phyloP scores from a whole-genome alignment of 2,329 filamentous ascomycete genomes.

The Exophiala spinifera region DNA sequence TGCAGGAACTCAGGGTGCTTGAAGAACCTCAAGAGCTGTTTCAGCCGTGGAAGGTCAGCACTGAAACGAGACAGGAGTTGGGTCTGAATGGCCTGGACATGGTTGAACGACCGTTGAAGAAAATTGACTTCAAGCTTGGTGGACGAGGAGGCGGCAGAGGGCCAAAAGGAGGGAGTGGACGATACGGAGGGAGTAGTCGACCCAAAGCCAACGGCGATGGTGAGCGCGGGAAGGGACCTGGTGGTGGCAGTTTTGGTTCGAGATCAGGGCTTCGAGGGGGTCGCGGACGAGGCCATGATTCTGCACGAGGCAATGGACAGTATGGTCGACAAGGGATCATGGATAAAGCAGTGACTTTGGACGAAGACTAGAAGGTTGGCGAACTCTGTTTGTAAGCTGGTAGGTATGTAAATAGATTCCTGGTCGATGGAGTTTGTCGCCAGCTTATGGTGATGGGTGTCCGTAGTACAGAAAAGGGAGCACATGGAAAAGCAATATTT shows the following conservation, averaged over 20 bases:
- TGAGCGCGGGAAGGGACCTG: slow-evolving; percentile 21
- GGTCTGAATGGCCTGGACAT: slow-evolving; percentile 59
- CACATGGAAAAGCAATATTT: too few species aligned
- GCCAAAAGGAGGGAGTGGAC: slow-evolving; percentile 34
- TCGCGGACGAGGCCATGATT: slow-evolving; percentile 17
- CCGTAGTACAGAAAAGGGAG: too few species aligned
- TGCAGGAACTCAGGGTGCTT: slow-evolving; percentile 62
- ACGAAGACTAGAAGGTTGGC: too few species aligned
- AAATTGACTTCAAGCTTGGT: slow-evolving; percentile 61
- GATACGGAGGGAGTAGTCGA: slow-evolving; percentile 27
- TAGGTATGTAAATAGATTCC: too few species aligned
- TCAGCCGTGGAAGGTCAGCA: slow-evolving; percentile 64
- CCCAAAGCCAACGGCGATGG: slow-evolving; percentile 14
- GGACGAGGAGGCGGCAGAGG: slow-evolving; percentile 37
- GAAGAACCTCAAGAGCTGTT: slow-evolving; percentile 54
- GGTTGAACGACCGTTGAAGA: slow-evolving; percentile 64
- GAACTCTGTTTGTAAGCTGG: too few species aligned
- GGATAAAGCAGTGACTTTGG: slow-evolving; percentile 12
- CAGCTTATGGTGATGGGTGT: too few species aligned
- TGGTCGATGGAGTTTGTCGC: too few species aligned
- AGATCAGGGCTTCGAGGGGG: slow-evolving; percentile 20
- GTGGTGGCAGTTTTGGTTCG: slow-evolving; percentile 15
- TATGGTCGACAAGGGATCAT: slow-evolving; percentile 15
- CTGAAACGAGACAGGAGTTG: slow-evolving; percentile 55
- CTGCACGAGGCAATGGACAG: slow-evolving; percentile 16